phyloP scores from a whole-genome alignment of 257 asterid species.

The Lantana camara region DNA sequence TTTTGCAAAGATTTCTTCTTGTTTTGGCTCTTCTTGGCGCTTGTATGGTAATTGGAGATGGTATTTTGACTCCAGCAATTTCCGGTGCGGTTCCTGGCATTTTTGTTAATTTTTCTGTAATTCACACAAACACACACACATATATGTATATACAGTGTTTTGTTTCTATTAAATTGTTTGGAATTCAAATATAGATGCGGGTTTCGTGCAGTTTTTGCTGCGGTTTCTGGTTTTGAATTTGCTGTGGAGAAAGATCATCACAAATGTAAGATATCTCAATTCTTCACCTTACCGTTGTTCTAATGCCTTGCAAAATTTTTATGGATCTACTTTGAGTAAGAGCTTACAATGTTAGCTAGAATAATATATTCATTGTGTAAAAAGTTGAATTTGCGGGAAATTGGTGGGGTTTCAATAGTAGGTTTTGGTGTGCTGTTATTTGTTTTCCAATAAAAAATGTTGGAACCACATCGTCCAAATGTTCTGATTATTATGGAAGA shows the following conservation, averaged over 20 bases:
- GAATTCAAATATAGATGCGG: slow-evolving; percentile 4
- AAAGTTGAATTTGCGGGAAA: background rate
- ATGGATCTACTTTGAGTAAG: background rate
- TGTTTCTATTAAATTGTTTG: background rate
- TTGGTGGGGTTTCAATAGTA: background rate
- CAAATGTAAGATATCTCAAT: slow-evolving; percentile 53
- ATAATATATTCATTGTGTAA: no score
- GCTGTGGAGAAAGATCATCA: slow-evolving; percentile 72
- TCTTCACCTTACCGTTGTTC: background rate
- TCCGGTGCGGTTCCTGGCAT: slow-evolving; percentile 46
- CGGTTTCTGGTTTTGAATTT: slow-evolving; percentile 88
- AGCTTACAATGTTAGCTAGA: background rate
- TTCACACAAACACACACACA: no score
- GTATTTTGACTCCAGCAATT: slow-evolving; percentile 75
- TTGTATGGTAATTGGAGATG: slow-evolving; percentile 97
- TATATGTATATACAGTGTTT: no score
- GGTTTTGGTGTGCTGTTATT: background rate
- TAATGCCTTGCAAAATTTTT: no score
- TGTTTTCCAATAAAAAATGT: background rate
- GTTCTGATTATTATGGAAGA: background rate
- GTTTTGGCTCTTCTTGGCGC: slow-evolving; percentile 78
- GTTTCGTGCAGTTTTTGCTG: slow-evolving; percentile 72
- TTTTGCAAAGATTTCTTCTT: slow-evolving; percentile 67
- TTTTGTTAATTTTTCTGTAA: no score
- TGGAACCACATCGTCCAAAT: background rate